A percentile compares a stretch with the other conserved stretches of the same genome.
Conservation (phyloP, 2,329 filamentous ascomycete genomes). For the Cercospora berteroae region DNA sequence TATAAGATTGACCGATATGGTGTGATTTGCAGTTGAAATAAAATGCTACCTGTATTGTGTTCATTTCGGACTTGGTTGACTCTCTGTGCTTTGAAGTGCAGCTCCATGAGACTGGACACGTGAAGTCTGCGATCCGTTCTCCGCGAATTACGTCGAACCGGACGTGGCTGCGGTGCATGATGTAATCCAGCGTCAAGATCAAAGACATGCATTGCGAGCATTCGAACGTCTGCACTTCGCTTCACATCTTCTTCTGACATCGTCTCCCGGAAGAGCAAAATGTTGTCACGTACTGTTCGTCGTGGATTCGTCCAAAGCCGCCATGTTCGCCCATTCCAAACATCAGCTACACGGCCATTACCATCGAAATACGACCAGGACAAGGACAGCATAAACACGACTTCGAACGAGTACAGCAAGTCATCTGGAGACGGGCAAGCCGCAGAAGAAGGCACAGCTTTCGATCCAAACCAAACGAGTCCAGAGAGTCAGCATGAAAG, state of each 20-base stretch:
- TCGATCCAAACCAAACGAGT: constrained; percentile 64
- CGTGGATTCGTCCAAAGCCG: constrained; percentile 12
- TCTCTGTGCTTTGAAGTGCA: background rate
- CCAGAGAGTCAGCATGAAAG: constrained; percentile 59
- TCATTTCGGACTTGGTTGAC: background rate
- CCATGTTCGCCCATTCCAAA: constrained; percentile 22
- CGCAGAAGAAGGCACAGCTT: constrained; percentile 61
- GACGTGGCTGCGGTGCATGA: background rate
- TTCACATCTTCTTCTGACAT: background rate
- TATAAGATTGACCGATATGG: background rate
- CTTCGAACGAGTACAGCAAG: constrained; percentile 65
- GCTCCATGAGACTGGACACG: background rate
- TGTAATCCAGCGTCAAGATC: constrained; percentile 2
- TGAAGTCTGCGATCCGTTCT: background rate
- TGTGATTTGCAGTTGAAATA: background rate
- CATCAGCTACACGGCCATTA: constrained; percentile 27
- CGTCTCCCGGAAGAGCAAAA: background rate
- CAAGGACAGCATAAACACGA: constrained; percentile 62
- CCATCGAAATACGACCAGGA: constrained; percentile 47
- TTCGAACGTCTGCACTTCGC: background rate
- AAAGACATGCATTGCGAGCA: background rate
- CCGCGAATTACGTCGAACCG: background rate
- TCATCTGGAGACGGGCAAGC: constrained; percentile 63
- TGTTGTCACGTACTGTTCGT: constrained; percentile 19
- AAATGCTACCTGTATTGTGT: background rate